Evolutionary conservation across 2,329 filamentous ascomycete genomes (phyloP).

Genomic region (Pseudofabraea citricarpa): DNA sequence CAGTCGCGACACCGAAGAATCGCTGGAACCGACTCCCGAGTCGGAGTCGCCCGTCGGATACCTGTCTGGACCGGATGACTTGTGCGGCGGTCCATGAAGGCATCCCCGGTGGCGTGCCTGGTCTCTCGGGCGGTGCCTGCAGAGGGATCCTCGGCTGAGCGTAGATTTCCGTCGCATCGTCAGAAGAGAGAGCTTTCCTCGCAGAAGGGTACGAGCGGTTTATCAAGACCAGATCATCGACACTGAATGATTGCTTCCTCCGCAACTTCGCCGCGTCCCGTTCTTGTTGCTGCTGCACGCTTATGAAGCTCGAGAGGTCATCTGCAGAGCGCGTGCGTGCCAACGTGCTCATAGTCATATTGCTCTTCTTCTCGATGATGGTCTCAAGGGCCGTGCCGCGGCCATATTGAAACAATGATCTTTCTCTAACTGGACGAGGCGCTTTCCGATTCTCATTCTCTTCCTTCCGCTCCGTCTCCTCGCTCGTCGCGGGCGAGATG

Average conservation of each 20-base stretch:
- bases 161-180: conserved; percentile 21
- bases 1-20: conserved; percentile 15
- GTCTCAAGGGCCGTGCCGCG: conserved; percentile 34
- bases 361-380: conserved; percentile 36
- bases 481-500: neutral
- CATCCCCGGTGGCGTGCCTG: conserved; percentile 25
- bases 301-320: conserved; percentile 19
- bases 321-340: conserved; percentile 21
- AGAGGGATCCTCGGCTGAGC: conserved; percentile 24
- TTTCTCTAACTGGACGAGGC: conserved; percentile 9
- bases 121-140: conserved; percentile 22
- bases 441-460: conserved; percentile 15
- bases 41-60: conserved; percentile 1
- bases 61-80: conserved; percentile 6
- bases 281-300: too few relatives aligned
- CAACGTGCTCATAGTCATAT: conserved; percentile 27
- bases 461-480: conserved; percentile 10
- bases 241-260: conserved; percentile 29
- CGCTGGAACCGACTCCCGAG: conserved; percentile 15
- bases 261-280: conserved; percentile 18
- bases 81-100: conserved; percentile 29
- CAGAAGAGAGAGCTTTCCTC: conserved; percentile 4
- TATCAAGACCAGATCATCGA: conserved; percentile 28
- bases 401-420: conserved; percentile 32
- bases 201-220: conserved; percentile 25